Base-by-base conservation (phyloP, 768 basidiomycete genomes). In the Russula sp. region DNA sequence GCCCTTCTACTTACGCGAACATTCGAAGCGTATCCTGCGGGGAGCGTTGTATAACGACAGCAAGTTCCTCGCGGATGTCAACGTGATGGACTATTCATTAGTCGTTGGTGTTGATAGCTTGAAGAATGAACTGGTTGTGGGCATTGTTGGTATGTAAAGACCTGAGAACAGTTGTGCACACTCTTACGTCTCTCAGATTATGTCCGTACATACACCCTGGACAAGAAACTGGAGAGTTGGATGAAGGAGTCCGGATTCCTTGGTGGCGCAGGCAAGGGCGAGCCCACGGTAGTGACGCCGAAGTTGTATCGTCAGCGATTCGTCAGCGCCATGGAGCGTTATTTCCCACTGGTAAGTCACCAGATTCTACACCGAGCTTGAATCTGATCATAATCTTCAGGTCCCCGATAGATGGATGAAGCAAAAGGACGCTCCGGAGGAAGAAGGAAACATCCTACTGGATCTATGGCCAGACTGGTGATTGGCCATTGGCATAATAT, bases 161-260 rank as follows among this genome's bases (percentile, higher is more conserved):
- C 16, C 47, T 40, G 14, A 52, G 2, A 20, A 37, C 34, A n/a
- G 0, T 49, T 35, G 49, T 20, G 13, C 3, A 39, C 16, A 18
- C 27, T 18, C 55, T 61, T n/a, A 55, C 35, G n/a, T 8, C 45
- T 35, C 35, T 39, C 31, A 95, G 94, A 97, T 73, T 97, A 94
- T 71, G 91, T 96, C 66, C 88, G 94, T 9, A 94, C 94, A 4
- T 96, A 95, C 71, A 96, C 93, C 0, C 97, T 94, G 94, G 97
- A 99, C 77, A 99, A 99, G 78, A 94, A 94, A 69, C 77, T 99
- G 18, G 97, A 98, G 76, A 98, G 88, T 64, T 97, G 93, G 94
- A 93, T 98, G 49, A 99, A 98, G 71, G 97, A 98, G 69, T 88
- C 92, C 2, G 82, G 91, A 0, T 94, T 95, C 75, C 78, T 98